A percentile compares a stretch with the other conserved stretches of the same genome.
These are phyloP conservation scores for Aspergillus phoenicis DNA, from an alignment of 2,329 filamentous ascomycete genomes.

Conservation along the genomic window DNA sequence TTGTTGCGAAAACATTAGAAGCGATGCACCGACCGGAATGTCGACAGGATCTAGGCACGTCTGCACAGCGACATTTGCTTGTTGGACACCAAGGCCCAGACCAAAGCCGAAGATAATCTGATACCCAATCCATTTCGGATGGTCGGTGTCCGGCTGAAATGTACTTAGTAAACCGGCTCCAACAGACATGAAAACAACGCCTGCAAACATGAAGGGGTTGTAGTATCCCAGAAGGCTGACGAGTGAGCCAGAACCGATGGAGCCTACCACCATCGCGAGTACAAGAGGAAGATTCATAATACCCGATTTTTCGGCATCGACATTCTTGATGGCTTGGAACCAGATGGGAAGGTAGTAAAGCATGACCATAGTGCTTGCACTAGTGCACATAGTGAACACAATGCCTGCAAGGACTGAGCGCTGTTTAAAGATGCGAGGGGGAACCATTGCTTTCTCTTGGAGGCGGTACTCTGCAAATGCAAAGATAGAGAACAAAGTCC, in stretches of 20 bases:
- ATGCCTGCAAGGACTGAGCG: constrained; percentile 18
- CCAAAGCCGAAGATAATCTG: constrained; percentile 41
- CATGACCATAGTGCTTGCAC: constrained; percentile 7
- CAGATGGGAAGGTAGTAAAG: constrained; percentile 42
- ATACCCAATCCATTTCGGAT: constrained; percentile 44
- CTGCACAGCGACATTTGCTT: constrained; percentile 39
- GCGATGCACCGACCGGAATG: constrained; percentile 37
- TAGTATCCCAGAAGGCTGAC: constrained; percentile 41
- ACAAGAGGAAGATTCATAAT: constrained; percentile 40
- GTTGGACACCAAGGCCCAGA: constrained; percentile 39
- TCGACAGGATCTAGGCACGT: constrained; percentile 35
- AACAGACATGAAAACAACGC: constrained; percentile 33
- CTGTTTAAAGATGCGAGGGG: constrained; percentile 27
- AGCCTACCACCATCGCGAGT: constrained; percentile 32
- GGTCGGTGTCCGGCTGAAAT: constrained; percentile 31
- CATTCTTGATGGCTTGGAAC: constrained; percentile 43
- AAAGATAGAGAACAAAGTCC: constrained; percentile 26
- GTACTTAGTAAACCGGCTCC: constrained; percentile 41
- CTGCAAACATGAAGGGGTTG: constrained; percentile 39
- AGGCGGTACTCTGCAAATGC: constrained; percentile 28
- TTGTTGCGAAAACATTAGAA: constrained; percentile 40
- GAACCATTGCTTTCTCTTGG: constrained; percentile 31
- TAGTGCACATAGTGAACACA: background rate
- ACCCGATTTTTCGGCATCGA: constrained; percentile 35
- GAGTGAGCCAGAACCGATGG: constrained; percentile 32